Percentiles rank a stretch among this genome's conserved stretches.
These are phyloP conservation scores for Gossypium davidsonii DNA, from an alignment of 441 rosid genomes.

Conservation along the genomic window DNA sequence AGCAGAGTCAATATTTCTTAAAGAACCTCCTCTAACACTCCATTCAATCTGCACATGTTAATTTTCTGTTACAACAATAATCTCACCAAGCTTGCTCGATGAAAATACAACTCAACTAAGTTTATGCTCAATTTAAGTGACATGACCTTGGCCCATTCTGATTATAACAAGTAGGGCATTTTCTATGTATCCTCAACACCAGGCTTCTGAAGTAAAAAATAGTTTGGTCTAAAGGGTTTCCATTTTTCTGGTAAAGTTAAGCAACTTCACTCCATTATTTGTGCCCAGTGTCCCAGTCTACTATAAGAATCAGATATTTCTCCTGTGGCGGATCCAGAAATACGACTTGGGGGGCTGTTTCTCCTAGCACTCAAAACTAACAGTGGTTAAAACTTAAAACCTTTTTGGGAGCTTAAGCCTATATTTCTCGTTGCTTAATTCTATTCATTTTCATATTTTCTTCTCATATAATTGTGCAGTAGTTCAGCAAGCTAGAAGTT, in stretches of 20 bases:
- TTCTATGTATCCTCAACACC: not conserved
- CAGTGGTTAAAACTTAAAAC: not conserved
- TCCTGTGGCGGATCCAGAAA: not conserved
- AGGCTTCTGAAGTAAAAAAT: not conserved
- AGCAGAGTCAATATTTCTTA: constrained; percentile 86
- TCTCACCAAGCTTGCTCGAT: constrained; percentile 10
- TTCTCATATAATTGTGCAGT: not conserved
- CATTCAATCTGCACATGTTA: constrained; percentile 64
- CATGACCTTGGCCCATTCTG: not conserved
- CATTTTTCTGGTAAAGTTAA: not conserved
- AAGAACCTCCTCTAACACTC: constrained; percentile 80
- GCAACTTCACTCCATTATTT: not conserved
- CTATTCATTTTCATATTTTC: constrained; percentile 2
- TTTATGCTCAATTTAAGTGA: not conserved
- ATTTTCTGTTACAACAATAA: not conserved
- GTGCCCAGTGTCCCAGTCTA: not conserved
- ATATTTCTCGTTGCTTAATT: not conserved
- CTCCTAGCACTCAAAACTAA: not conserved
- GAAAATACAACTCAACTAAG: not conserved
- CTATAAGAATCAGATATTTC: not conserved
- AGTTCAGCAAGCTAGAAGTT: not conserved
- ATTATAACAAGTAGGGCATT: not conserved
- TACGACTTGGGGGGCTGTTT: not conserved
- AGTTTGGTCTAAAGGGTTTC: not conserved
- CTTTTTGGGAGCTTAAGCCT: not conserved